Evolutionary conservation across 257 asterid species (phyloP).

Genomic region (Pogostemon cablin): DNA sequence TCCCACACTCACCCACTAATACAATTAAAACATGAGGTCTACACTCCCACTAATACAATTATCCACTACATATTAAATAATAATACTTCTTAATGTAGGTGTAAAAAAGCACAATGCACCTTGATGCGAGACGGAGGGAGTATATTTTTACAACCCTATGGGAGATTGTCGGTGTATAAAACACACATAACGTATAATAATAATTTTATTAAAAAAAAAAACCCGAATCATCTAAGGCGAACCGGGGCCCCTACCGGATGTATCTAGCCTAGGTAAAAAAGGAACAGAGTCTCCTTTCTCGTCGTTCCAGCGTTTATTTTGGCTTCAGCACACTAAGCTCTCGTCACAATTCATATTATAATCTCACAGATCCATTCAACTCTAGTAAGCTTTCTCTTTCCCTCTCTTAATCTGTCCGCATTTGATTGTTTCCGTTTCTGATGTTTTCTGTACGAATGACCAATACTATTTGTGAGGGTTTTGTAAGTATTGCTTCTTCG

Average conservation of each 20-base stretch:
- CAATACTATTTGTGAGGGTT: conserved; percentile 30
- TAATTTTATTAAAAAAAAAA: background rate
- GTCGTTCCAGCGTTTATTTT: conserved; percentile 14
- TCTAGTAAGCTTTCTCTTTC: conserved; percentile 23
- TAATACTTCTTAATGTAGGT: too few species aligned
- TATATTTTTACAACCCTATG: too few species aligned
- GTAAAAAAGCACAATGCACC: too few species aligned
- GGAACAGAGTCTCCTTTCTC: background rate
- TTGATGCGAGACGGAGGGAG: too few species aligned
- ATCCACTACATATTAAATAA: too few species aligned
- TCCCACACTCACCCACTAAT: too few species aligned
- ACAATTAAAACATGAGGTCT: too few species aligned
- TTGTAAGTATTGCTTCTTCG: conserved; percentile 25
- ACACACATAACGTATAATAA: too few species aligned
- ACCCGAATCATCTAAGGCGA: background rate
- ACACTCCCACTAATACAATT: too few species aligned
- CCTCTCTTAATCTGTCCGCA: background rate
- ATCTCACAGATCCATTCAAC: conserved; percentile 25
- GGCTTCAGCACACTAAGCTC: background rate
- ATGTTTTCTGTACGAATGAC: background rate
- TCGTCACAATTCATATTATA: conserved; percentile 20
- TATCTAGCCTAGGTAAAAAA: background rate
- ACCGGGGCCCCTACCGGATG: conserved; percentile 1
- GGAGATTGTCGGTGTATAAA: too few species aligned
- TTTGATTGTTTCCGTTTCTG: background rate